Evolutionary conservation across 139 green algal species (phyloP), one percentile per base, ranked within the genome.

Genomic region (Ulvella scutata): DNA sequence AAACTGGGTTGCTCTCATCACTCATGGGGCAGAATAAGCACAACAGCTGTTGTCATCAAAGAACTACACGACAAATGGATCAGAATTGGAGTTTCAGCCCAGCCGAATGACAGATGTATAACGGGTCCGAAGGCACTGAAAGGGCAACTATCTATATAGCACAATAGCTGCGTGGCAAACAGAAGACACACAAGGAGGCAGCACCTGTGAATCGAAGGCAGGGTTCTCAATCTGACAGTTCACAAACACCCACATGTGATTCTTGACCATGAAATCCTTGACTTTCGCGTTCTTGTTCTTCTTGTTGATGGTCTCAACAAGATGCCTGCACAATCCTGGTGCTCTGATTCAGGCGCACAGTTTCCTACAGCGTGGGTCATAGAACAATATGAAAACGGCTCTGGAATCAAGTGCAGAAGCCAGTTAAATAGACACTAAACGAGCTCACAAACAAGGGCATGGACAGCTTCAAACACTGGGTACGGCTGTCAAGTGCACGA

Each of bases 221-320:
- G 95, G 95, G 80, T 99, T 99, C 76, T 96, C 93, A 31, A 99
- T 92, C 74, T 93, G 81, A 76, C 86, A 88, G 82, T 99, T 99
- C 77, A 98, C 81, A 78, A 99, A 99, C 6, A 99, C 86, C 88
- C 89, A 97, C 13, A 98, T 81, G 85, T 99, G 94, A 85, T 97
- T 97, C 79, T 96, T 96, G 38, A 98, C 88, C 87, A 98, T 96
- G 81, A 93, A 92, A 17, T 89, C 82, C 85, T 98, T 98, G 28
- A 98, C 85, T 37, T 86, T 85, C 61, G 82, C 82, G 43, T 87
- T 91, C 83, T 97, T 97, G 85, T 92, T 89, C 87, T 98, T 99
- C 85, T 99, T 99, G 77, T 85, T 90, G 62, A 97, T 87, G 60
- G 86, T 89, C 77, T 96, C 91, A 26, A 88, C 76, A 23, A 97